These are phyloP conservation scores for Mycena rosella DNA, from an alignment of 768 basidiomycete genomes.

Conservation along the genomic window DNA sequence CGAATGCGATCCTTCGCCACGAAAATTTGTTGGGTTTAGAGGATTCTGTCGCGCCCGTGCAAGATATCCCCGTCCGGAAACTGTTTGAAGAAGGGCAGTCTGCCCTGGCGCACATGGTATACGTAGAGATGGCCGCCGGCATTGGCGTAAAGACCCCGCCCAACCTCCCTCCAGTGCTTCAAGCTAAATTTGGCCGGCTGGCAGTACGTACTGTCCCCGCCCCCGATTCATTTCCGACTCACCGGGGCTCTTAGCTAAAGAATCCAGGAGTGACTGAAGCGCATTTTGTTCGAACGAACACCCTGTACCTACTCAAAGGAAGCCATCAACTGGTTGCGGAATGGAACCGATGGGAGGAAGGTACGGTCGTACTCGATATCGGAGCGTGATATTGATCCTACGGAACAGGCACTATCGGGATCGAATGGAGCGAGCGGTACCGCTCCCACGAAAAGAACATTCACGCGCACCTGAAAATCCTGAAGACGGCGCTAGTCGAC, in stretches of 20 bases:
- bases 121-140: background rate
- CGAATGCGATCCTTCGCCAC: conserved; percentile 6
- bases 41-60: background rate
- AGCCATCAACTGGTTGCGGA: conserved; percentile 10
- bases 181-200: conserved; percentile 11
- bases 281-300: conserved; percentile 26
- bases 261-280: conserved; percentile 2
- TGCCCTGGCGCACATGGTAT: conserved; percentile 23
- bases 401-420: background rate
- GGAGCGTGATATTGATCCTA: background rate
- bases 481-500: background rate
- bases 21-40: conserved; percentile 7
- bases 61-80: background rate
- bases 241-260: background rate
- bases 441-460: background rate
- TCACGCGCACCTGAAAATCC: conserved; percentile 3
- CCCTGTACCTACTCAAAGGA: conserved; percentile 5
- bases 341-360: conserved; percentile 1
- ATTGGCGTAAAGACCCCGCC: background rate
- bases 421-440: conserved; percentile 7
- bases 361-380: background rate
- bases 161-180: conserved; percentile 4
- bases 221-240: background rate
- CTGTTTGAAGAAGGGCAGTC: conserved; percentile 14
- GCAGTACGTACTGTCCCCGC: background rate